A percentile compares a stretch with the other conserved stretches of the same genome.
These are phyloP conservation scores for Castanea crenata DNA, from an alignment of 306 rosid genomes.

Conservation along the genomic window DNA sequence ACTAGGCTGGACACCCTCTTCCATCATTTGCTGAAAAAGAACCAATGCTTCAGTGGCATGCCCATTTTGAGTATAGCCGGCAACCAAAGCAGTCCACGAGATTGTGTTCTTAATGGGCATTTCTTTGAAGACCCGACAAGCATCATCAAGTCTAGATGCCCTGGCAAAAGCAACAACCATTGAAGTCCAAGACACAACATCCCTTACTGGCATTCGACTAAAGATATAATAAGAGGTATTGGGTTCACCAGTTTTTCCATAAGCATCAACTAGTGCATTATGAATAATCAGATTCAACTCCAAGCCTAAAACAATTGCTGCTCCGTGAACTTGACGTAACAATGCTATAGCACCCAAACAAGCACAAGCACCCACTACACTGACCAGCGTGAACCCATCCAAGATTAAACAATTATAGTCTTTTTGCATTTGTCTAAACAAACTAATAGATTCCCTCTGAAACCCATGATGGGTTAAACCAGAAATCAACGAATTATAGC, in stretches of 20 bases:
- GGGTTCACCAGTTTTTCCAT: constrained; percentile 55
- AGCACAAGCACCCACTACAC: constrained; percentile 48
- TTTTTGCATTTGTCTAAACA: constrained; percentile 36
- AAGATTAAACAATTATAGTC: constrained; percentile 27
- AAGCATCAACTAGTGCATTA: constrained; percentile 58
- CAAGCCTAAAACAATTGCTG: constrained; percentile 43
- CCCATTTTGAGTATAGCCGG: constrained; percentile 37
- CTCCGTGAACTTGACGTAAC: constrained; percentile 57
- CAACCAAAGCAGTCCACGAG: constrained; percentile 65
- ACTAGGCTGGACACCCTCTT: constrained; percentile 33
- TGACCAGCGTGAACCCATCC: constrained; percentile 51
- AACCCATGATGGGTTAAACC: constrained; percentile 40
- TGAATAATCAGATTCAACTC: constrained; percentile 37
- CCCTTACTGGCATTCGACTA: constrained; percentile 41
- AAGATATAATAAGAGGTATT: constrained; percentile 34
- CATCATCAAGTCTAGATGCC: constrained; percentile 44
- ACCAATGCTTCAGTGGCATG: constrained; percentile 39
- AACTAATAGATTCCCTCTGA: constrained; percentile 27
- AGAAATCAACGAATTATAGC: constrained; percentile 51
- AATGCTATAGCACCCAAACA: constrained; percentile 37
- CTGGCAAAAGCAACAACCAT: constrained; percentile 39
- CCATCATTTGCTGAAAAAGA: constrained; percentile 45
- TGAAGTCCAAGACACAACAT: constrained; percentile 63
- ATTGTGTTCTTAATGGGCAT: constrained; percentile 45
- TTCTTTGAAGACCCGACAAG: constrained; percentile 35